Percentiles rank a stretch among this genome's conserved stretches.
Evolutionary conservation across 2,329 filamentous ascomycete species (phyloP).

Genomic region (Apiospora phragmitis): DNA sequence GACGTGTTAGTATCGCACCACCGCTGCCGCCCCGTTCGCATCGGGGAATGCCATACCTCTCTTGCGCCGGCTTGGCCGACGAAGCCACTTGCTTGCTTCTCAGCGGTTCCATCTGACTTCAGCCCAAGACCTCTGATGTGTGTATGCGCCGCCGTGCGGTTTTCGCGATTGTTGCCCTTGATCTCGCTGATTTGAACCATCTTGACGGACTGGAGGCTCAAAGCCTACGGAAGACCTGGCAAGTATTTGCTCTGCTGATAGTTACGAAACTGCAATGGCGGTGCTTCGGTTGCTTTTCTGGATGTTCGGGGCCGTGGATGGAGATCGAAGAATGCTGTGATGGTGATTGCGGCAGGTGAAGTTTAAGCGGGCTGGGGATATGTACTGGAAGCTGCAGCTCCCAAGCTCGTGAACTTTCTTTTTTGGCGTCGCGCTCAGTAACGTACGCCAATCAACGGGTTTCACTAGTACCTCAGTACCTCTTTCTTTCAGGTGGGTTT

Average conservation of each 20-base stretch:
- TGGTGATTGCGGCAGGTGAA: neutral
- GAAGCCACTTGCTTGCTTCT: conserved; percentile 78
- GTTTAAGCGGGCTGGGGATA: conserved; percentile 5
- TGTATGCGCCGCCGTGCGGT: conserved; percentile 93
- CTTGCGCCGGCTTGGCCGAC: conserved; percentile 85
- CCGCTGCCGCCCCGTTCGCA: neutral
- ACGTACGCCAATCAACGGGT: conserved; percentile 1
- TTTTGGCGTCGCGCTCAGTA: conserved; percentile 1
- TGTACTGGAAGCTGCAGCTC: neutral
- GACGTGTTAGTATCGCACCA: neutral
- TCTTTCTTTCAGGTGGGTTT: neutral
- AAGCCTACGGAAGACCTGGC: neutral
- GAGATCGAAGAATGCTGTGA: neutral
- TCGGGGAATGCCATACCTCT: conserved; percentile 64
- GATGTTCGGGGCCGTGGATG: neutral
- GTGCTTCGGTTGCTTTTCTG: neutral
- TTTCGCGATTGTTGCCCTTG: conserved; percentile 91
- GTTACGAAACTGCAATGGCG: neutral
- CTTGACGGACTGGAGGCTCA: conserved; percentile 29
- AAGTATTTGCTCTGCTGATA: neutral
- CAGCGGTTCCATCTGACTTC: conserved; percentile 81
- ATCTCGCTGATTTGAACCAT: conserved; percentile 95
- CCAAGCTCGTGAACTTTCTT: conserved; percentile 6
- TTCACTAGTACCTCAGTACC: neutral
- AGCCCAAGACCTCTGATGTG: conserved; percentile 96